Percentiles rank a stretch among this genome's conserved stretches.
Evolutionary conservation across 345 rosid species (phyloP).

Genomic region (Gossypium raimondii): DNA sequence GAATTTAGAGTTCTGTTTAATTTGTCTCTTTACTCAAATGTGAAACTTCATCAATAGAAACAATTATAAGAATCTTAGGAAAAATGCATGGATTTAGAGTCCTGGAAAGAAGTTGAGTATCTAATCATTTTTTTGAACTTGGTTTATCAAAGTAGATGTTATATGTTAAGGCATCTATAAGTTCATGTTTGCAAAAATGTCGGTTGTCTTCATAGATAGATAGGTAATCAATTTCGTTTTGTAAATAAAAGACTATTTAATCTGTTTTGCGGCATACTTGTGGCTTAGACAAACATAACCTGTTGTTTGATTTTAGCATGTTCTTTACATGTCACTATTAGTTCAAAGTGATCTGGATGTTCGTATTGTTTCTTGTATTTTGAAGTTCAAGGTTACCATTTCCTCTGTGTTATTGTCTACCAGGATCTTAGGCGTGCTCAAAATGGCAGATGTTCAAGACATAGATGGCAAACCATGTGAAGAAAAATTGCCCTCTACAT

Average conservation of each 20-base stretch:
- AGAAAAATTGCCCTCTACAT: slow-evolving; percentile 14
- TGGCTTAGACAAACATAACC: not conserved
- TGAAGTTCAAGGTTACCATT: not conserved
- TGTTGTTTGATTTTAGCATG: not conserved
- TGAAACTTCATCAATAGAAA: not conserved
- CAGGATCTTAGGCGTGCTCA: slow-evolving; percentile 11
- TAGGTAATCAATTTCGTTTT: not conserved
- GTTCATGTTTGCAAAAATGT: not conserved
- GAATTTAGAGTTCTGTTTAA: not conserved
- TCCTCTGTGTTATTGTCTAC: slow-evolving; percentile 2
- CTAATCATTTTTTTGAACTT: not conserved
- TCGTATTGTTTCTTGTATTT: not conserved
- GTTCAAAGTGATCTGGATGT: not conserved
- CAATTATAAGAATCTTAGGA: not conserved
- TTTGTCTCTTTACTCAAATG: not conserved
- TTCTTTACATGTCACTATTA: not conserved
- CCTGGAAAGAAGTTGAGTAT: not conserved
- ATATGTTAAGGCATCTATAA: not conserved
- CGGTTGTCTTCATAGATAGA: not conserved
- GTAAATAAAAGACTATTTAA: not conserved
- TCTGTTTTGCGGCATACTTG: not conserved
- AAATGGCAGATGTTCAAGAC: slow-evolving; percentile 35
- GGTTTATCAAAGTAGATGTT: not conserved
- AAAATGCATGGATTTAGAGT: not conserved
- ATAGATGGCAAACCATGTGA: slow-evolving; percentile 22